Percentiles rank a stretch among this genome's conserved stretches.
Conservation (phyloP, 257 asterid genomes). For the Petunia secreta region DNA sequence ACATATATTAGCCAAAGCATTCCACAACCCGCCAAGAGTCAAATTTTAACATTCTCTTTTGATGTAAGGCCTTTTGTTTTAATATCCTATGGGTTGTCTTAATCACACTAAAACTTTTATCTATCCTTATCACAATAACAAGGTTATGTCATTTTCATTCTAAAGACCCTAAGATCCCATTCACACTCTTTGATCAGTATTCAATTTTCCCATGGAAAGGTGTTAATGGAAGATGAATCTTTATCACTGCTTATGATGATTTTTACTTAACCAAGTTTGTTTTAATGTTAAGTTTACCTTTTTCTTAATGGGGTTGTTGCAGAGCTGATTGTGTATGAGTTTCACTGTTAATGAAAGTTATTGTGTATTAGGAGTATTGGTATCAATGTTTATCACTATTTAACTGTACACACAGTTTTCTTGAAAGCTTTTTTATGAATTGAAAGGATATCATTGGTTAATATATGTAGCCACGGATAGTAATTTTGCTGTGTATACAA, state of each 20-base stretch:
- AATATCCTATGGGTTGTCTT: constrained; percentile 21
- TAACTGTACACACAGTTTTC: not conserved
- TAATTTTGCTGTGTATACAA: not conserved
- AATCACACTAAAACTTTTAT: constrained; percentile 30
- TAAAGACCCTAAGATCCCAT: constrained; percentile 35
- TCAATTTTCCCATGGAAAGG: not conserved
- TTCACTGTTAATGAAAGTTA: too few relatives aligned
- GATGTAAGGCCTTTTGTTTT: too few relatives aligned
- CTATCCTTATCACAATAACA: constrained; percentile 39
- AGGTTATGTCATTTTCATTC: constrained; percentile 35
- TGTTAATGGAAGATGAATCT: too few relatives aligned
- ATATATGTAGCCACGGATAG: not conserved
- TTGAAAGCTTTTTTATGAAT: not conserved
- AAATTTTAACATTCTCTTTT: too few relatives aligned
- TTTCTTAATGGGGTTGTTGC: too few relatives aligned
- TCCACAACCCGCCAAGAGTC: not conserved
- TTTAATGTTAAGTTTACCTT: too few relatives aligned
- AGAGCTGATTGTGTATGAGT: too few relatives aligned
- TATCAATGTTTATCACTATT: too few relatives aligned
- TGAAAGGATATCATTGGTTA: not conserved
- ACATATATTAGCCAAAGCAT: not conserved
- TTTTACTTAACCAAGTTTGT: not conserved
- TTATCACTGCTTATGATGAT: not conserved
- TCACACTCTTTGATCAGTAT: not conserved
- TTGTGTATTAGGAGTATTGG: too few relatives aligned